phyloP scores from a whole-genome alignment of 768 basidiomycete species.

The Suillus alpinus region DNA sequence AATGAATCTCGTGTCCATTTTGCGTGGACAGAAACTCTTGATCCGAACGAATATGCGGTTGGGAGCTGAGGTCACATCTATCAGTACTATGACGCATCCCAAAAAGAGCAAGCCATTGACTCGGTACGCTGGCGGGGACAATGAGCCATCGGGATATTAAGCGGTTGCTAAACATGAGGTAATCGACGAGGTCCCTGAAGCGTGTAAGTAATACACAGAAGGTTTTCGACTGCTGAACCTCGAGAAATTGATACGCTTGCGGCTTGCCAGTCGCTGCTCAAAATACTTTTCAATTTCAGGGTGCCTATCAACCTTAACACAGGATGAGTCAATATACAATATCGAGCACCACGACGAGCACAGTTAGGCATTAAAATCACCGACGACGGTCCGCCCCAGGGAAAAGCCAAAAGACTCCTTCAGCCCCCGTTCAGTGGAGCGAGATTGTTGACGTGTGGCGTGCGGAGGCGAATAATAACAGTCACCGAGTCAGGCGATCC shows the following conservation, averaged over 20 bases:
- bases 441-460: neutral
- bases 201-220: neutral
- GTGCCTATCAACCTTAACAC: neutral
- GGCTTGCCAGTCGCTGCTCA: neutral
- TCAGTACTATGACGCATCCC: neutral
- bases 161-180: neutral
- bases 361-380: neutral
- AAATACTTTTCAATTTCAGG: neutral
- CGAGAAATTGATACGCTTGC: neutral
- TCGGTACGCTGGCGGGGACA: neutral
- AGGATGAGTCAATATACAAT: neutral
- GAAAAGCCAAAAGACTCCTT: neutral
- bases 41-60: neutral
- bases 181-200: neutral
- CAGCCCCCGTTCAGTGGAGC: neutral
- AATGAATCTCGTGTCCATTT: neutral
- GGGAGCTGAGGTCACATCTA: constrained; percentile 1
- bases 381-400: neutral
- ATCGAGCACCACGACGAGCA: neutral
- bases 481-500: neutral
- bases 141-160: neutral
- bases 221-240: neutral
- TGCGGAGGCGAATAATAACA: neutral
- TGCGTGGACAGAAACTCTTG: constrained; percentile 6
- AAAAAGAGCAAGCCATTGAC: neutral